Percentiles rank a stretch among this genome's conserved stretches.
Evolutionary conservation across 805 yeast genomes (phyloP).

Genomic region (Candida sphagnicola): DNA sequence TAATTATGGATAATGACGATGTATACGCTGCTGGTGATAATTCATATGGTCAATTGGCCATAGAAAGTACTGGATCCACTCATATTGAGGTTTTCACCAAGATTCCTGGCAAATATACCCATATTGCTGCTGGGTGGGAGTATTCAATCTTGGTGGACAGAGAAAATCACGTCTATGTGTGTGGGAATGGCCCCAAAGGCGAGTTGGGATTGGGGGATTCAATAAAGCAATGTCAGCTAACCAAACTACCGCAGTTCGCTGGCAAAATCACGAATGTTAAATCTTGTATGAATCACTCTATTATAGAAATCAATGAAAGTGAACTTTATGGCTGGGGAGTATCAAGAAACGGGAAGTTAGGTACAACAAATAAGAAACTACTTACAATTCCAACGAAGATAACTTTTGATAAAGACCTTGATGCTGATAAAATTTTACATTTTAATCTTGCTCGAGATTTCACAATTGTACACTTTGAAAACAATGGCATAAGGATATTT

Average conservation of each 20-base stretch:
- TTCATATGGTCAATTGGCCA: conserved; percentile 50
- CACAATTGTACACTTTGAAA: conserved; percentile 34
- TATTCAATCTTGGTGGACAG: conserved; percentile 50
- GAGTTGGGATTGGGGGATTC: conserved; percentile 56
- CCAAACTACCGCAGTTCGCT: conserved; percentile 6
- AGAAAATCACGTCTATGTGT: conserved; percentile 38
- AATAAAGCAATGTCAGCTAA: conserved; percentile 7
- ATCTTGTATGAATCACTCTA: conserved; percentile 46
- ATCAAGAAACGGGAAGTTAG: conserved; percentile 57
- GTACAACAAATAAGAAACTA: conserved; percentile 9
- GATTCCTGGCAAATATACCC: conserved; percentile 16
- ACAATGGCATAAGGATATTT: conserved; percentile 9
- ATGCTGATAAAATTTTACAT: conserved; percentile 23
- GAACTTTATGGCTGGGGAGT: conserved; percentile 65
- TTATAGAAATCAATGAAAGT: conserved; percentile 38
- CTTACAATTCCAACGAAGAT: conserved; percentile 22
- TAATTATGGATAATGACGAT: conserved; percentile 51
- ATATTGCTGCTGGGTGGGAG: conserved; percentile 78
- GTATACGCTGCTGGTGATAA: conserved; percentile 61
- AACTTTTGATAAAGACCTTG: conserved; percentile 9
- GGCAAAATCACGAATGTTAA: conserved; percentile 11
- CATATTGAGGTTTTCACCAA: conserved; percentile 13
- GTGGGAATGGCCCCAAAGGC: conserved; percentile 70
- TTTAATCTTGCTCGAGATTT: conserved; percentile 50
- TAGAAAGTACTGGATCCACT: conserved; percentile 2